A percentile compares a stretch with the other conserved stretches of the same genome.
phyloP scores from a whole-genome alignment of 306 rosid genomes.

The Lathyrus tuberosus region DNA sequence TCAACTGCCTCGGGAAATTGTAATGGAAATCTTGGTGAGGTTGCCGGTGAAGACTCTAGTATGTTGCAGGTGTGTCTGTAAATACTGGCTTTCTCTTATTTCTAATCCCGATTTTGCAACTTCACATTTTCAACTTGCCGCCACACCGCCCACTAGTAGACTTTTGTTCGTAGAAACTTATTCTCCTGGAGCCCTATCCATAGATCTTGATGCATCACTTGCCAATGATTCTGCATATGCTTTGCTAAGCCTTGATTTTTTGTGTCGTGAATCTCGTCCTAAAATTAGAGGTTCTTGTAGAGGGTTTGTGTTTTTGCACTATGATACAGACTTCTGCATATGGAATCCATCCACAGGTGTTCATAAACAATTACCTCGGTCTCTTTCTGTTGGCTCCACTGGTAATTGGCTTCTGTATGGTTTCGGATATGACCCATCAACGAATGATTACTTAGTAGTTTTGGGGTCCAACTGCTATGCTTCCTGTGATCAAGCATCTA shows the following conservation, averaged over 20 bases:
- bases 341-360: conserved; percentile 21
- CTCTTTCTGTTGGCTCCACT: not conserved
- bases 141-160: not conserved
- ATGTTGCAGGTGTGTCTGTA: not conserved
- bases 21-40: not conserved
- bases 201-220: not conserved
- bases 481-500: not conserved
- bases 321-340: not conserved
- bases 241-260: not conserved
- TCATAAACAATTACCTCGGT: not conserved
- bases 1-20: not conserved
- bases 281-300: conserved; percentile 4
- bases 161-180: not conserved
- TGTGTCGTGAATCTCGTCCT: not conserved
- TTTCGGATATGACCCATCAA: not conserved
- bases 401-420: not conserved
- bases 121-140: not conserved
- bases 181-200: not conserved
- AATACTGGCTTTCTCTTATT: not conserved
- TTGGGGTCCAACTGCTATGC: not conserved
- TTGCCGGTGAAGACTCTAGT: not conserved
- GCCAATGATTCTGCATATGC: not conserved
- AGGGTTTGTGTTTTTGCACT: not conserved
- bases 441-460: conserved; percentile 18
- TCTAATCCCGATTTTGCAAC: not conserved